These are phyloP conservation scores for Pichia cephalocereana DNA, from an alignment of 805 yeast genomes.

Conservation along the genomic window DNA sequence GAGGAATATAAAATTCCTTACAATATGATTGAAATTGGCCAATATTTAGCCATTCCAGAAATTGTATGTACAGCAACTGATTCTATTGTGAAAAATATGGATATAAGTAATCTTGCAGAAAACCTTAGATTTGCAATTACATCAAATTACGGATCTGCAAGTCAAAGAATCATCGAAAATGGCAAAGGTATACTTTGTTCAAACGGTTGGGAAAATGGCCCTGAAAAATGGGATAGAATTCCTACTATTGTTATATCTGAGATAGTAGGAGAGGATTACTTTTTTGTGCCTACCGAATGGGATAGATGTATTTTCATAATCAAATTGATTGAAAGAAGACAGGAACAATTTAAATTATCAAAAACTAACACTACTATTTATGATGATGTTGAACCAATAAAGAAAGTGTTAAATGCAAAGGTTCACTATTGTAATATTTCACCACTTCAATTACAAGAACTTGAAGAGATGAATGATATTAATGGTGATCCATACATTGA, in stretches of 20 bases:
- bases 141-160: slow-evolving; percentile 38
- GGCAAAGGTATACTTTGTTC: slow-evolving; percentile 37
- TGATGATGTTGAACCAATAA: slow-evolving; percentile 17
- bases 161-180: slow-evolving; percentile 35
- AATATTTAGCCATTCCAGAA: slow-evolving; percentile 37
- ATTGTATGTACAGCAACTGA: slow-evolving; percentile 37
- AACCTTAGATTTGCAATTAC: slow-evolving; percentile 34
- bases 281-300: slow-evolving; percentile 48
- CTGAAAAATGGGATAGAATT: slow-evolving; percentile 37
- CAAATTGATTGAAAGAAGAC: slow-evolving; percentile 31
- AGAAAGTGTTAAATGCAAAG: slow-evolving; percentile 29
- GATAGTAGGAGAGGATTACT: slow-evolving; percentile 40
- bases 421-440: slow-evolving; percentile 41
- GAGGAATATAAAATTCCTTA: slow-evolving; percentile 29
- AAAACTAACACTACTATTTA: neutral
- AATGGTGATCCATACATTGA: slow-evolving; percentile 31
- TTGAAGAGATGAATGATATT: slow-evolving; percentile 31
- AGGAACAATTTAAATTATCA: slow-evolving; percentile 4
- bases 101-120: slow-evolving; percentile 29
- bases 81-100: slow-evolving; percentile 27
- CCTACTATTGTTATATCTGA: slow-evolving; percentile 34
- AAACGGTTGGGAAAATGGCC: slow-evolving; percentile 42
- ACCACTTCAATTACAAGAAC: slow-evolving; percentile 35
- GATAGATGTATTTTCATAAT: slow-evolving; percentile 42
- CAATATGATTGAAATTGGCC: slow-evolving; percentile 40